These are phyloP conservation scores for Nicotiana benthamiana DNA, from an alignment of 257 asterid species.

Conservation along the genomic window DNA sequence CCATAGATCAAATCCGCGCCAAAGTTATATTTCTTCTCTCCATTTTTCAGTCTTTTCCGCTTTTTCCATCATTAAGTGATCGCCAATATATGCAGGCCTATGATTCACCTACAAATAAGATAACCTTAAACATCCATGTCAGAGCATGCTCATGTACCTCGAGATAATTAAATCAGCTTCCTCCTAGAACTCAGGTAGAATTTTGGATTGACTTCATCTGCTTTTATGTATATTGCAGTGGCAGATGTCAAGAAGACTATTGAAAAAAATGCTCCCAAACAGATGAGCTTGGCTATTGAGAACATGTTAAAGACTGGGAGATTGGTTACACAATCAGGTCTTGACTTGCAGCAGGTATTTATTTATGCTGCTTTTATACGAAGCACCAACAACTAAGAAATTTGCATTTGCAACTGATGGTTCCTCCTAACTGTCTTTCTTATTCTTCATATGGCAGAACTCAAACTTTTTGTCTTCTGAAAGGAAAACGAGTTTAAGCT, in stretches of 20 bases:
- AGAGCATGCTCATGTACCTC: no score
- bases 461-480: not conserved
- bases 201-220: not conserved
- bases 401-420: not conserved
- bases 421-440: not conserved
- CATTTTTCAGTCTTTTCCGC: no score
- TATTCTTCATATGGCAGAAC: not conserved
- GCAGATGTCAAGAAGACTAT: constrained; percentile 52
- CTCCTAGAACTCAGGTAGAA: not conserved
- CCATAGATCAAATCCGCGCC: not conserved
- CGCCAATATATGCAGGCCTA: no score
- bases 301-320: constrained; percentile 85
- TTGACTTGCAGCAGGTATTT: constrained; percentile 92
- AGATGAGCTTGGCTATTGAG: constrained; percentile 63
- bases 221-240: constrained; percentile 44
- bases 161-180: no score
- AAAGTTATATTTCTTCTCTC: no score
- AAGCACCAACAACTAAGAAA: not conserved
- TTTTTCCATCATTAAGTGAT: no score
- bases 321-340: constrained; percentile 60
- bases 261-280: constrained; percentile 52
- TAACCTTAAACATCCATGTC: no score
- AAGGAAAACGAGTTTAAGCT: not conserved
- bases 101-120: no score
- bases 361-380: not conserved